Percentiles rank a stretch among this genome's conserved stretches.
These are phyloP conservation scores for Aquilaria malaccensis DNA, from an alignment of 345 rosid genomes.

Conservation along the genomic window DNA sequence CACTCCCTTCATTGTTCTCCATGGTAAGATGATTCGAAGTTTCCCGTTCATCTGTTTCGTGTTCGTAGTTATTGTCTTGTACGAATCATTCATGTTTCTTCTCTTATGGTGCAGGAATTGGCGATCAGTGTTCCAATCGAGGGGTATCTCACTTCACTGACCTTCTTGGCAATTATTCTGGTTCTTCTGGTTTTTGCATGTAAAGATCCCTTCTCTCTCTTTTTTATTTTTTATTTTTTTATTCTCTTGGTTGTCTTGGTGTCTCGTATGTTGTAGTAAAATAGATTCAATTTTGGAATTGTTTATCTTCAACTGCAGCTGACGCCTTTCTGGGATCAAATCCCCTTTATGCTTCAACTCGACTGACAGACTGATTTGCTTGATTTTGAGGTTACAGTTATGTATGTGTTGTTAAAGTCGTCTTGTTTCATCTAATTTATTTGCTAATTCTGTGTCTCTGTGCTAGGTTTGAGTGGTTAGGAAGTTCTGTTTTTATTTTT, in stretches of 20 bases:
- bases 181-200: slow-evolving; percentile 79
- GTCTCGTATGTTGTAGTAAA: not conserved
- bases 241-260: not conserved
- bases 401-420: no score
- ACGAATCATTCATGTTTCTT: not conserved
- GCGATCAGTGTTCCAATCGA: slow-evolving; percentile 58
- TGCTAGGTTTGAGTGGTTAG: no score
- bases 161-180: slow-evolving; percentile 45
- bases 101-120: slow-evolving; percentile 48
- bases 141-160: slow-evolving; percentile 64
- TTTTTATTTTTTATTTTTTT: slow-evolving; percentile 3
- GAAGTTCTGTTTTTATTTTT: no score
- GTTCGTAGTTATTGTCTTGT: not conserved
- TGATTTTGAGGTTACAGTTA: no score
- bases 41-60: slow-evolving; percentile 3
- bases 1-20: slow-evolving; percentile 65
- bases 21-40: slow-evolving; percentile 30
- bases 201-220: slow-evolving; percentile 23
- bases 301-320: no score
- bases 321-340: no score
- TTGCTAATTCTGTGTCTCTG: no score
- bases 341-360: no score
- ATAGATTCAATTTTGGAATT: no score
- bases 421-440: no score
- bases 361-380: no score